phyloP scores from a whole-genome alignment of 2,329 filamentous ascomycete species.

The Stenocarpella maydis region DNA sequence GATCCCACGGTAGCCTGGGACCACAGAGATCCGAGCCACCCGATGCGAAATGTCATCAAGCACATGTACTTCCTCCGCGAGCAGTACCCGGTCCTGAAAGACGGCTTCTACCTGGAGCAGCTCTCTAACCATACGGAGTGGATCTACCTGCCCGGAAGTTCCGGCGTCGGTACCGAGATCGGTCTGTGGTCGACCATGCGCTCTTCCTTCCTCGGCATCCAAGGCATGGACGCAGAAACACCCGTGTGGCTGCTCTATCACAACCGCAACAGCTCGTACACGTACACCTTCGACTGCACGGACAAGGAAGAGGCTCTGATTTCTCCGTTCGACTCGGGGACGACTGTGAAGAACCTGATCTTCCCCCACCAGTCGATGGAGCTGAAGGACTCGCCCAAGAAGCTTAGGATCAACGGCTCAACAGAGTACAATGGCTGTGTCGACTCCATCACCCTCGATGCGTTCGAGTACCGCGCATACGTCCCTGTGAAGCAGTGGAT shows the following conservation, averaged over 20 bases:
- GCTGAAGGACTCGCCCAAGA: conserved; percentile 53
- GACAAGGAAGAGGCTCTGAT: conserved; percentile 58
- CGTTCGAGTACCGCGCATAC: conserved; percentile 66
- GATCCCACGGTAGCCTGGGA: conserved; percentile 64
- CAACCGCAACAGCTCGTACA: conserved; percentile 58
- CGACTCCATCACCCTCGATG: conserved; percentile 55
- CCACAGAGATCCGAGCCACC: conserved; percentile 69
- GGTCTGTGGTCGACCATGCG: conserved; percentile 66
- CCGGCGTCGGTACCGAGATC: conserved; percentile 60
- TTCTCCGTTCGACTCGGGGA: conserved; percentile 61
- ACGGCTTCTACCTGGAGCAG: conserved; percentile 64
- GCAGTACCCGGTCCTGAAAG: conserved; percentile 65
- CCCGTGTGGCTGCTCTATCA: conserved; percentile 60
- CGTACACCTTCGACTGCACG: conserved; percentile 57
- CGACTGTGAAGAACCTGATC: conserved; percentile 70
- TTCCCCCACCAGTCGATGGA: conserved; percentile 66
- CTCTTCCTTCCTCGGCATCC: conserved; percentile 57
- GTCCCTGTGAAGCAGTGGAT: conserved; percentile 62
- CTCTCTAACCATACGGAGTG: conserved; percentile 65
- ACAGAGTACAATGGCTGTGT: conserved; percentile 62
- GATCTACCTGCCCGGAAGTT: conserved; percentile 61
- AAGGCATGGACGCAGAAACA: conserved; percentile 51
- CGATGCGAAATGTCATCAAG: conserved; percentile 67
- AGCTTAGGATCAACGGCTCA: conserved; percentile 56
- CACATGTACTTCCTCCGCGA: conserved; percentile 67